Percentiles rank a stretch among this genome's conserved stretches.
Conservation (phyloP, 306 rosid species). For the Benincasa hispida region DNA sequence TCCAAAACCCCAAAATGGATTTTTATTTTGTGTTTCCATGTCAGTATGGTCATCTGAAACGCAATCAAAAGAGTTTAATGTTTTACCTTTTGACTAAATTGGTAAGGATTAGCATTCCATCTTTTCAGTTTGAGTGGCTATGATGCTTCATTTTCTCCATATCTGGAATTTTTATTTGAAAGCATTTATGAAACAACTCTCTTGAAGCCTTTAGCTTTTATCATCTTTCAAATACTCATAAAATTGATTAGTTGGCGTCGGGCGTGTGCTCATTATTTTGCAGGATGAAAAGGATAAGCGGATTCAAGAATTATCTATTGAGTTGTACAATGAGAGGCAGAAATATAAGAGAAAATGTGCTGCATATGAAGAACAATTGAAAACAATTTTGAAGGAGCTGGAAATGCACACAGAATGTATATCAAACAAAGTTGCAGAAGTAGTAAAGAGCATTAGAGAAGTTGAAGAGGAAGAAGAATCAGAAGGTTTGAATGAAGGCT, state of each 20-base stretch:
- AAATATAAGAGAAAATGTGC: slow-evolving; percentile 59
- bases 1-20: too few relatives aligned
- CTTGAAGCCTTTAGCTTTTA: neutral
- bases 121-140: neutral
- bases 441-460: slow-evolving; percentile 40
- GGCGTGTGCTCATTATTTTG: neutral
- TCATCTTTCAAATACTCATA: neutral
- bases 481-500: slow-evolving; percentile 29
- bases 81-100: neutral
- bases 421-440: slow-evolving; percentile 43
- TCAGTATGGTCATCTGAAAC: neutral
- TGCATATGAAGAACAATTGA: slow-evolving; percentile 52
- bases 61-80: neutral
- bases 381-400: slow-evolving; percentile 36
- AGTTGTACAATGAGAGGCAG: slow-evolving; percentile 56
- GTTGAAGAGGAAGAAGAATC: slow-evolving; percentile 38
- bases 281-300: slow-evolving; percentile 71
- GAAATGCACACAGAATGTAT: slow-evolving; percentile 57
- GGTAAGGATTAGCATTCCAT: neutral
- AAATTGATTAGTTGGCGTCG: neutral
- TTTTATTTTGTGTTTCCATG: neutral
- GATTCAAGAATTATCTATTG: slow-evolving; percentile 52
- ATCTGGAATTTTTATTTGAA: neutral
- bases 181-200: neutral
- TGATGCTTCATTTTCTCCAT: neutral